These are phyloP conservation scores for Hypoxylon rubiginosum DNA, from an alignment of 2,329 filamentous ascomycete genomes.

Conservation along the genomic window DNA sequence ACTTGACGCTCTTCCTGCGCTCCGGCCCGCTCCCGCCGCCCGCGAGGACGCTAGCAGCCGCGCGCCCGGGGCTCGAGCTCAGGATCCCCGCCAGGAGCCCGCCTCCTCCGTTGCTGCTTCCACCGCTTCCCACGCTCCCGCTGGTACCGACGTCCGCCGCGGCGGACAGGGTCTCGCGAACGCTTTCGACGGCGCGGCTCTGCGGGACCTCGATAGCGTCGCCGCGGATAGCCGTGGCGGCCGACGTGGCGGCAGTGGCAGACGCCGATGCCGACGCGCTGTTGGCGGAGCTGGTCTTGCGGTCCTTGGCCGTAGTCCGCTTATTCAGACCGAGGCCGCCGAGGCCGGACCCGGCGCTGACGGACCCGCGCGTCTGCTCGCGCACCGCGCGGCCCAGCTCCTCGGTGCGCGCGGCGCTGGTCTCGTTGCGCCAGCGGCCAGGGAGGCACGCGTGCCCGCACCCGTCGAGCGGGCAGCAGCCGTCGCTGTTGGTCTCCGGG, in stretches of 20 bases:
- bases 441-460: constrained; percentile 75
- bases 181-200: constrained; percentile 72
- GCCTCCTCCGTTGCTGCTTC: constrained; percentile 35
- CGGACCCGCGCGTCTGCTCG: constrained; percentile 54
- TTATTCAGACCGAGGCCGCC: constrained; percentile 25
- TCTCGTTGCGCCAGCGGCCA: constrained; percentile 67
- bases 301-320: constrained; percentile 25
- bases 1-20: constrained; percentile 75
- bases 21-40: constrained; percentile 56
- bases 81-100: constrained; percentile 63
- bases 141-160: constrained; percentile 42
- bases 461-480: constrained; percentile 74
- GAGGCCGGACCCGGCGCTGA: constrained; percentile 37
- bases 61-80: constrained; percentile 64
- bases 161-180: constrained; percentile 65
- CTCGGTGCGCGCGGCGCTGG: constrained; percentile 60
- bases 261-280: constrained; percentile 5
- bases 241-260: constrained; percentile 27
- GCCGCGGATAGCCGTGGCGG: constrained; percentile 55
- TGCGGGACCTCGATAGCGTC: constrained; percentile 69
- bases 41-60: constrained; percentile 7
- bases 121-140: constrained; percentile 19
- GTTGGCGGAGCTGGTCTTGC: constrained; percentile 29
- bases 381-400: constrained; percentile 64
- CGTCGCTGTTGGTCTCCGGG: constrained; percentile 61